A percentile compares a stretch with the other conserved stretches of the same genome.
Evolutionary conservation across 179 eudicot genomes (phyloP).

Genomic region (Amaranthus tricolor): DNA sequence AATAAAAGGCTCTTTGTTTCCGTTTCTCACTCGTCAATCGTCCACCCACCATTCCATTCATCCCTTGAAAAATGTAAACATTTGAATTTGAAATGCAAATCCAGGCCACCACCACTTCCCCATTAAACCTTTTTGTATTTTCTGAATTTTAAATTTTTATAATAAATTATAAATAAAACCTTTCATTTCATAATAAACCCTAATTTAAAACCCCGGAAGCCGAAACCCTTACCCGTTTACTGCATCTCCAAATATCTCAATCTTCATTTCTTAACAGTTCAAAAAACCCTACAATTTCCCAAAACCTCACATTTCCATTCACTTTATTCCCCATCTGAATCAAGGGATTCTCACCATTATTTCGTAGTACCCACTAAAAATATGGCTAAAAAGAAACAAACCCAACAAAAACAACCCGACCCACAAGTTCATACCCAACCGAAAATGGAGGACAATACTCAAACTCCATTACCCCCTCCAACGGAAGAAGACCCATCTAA

Average conservation of each 20-base stretch:
- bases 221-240: not conserved
- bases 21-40: not conserved
- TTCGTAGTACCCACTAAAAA: conserved; percentile 21
- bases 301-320: conserved; percentile 22
- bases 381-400: conserved; percentile 69
- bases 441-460: conserved; percentile 18
- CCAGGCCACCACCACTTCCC: not conserved
- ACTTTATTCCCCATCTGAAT: not conserved
- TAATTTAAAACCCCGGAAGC: too few species aligned
- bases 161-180: too few species aligned
- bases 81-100: too few species aligned
- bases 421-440: conserved; percentile 11
- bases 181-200: too few species aligned
- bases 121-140: not conserved
- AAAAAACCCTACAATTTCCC: conserved; percentile 28
- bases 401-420: conserved; percentile 17
- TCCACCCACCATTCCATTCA: not conserved
- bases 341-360: not conserved
- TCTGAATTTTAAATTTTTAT: too few species aligned
- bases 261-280: conserved; percentile 13
- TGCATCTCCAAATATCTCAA: not conserved
- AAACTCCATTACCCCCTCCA: conserved; percentile 22
- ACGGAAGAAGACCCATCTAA: conserved; percentile 30
- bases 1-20: not conserved
- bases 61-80: too few species aligned